Evolutionary conservation across 2,329 filamentous ascomycete genomes (phyloP), one percentile per base, ranked within the genome.

Genomic region (Colletotrichum lentis): DNA sequence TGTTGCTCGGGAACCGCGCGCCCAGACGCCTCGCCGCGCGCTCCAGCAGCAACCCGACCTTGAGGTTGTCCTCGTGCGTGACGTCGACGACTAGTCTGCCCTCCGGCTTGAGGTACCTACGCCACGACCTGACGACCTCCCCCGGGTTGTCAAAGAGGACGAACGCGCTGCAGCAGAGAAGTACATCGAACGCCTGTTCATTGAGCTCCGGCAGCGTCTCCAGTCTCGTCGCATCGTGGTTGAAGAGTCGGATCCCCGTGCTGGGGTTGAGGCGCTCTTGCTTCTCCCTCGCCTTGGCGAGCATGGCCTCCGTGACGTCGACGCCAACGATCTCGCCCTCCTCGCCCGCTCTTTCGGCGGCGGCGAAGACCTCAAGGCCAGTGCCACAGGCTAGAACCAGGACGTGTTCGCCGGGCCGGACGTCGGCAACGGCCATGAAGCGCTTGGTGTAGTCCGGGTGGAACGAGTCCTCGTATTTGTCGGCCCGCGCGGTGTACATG

Each of bases 371-470:
- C 22, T 78, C 76, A 3, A 78, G 70, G 5, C 76, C 77, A 12
- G 77, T 79, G n/a, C 77, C 78, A 65, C 77, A 79, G 37, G 73
- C 76, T n/a, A 78, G 73, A 39, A 73, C 70, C 3, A 79, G 74
- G 27, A 78, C 67, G 24, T 66, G 71, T 46, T 78, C 67, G n/a
- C 75, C 73, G 0, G 72, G 54, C 16, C 67, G 62, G 18, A 77
- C 50, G 6, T 73, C 67, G 3, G 72, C 71, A 14, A 76, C 35
- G 7, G 70, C 64, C 67, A 77, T 74, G 66, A 79, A 75, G 12
- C 76, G 72, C 27, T 61, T 68, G n/a, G 73, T 76, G 59, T 76
- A 79, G 3, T 70, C 72, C 0, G 75, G 74, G 63, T 79, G 76
- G 75, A 77, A 78, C 5, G 76, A 78, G 43, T 76, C 69, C 52